These are phyloP conservation scores for Helichrysum umbraculigerum DNA, from an alignment of 129 eudicot genomes.

Conservation along the genomic window DNA sequence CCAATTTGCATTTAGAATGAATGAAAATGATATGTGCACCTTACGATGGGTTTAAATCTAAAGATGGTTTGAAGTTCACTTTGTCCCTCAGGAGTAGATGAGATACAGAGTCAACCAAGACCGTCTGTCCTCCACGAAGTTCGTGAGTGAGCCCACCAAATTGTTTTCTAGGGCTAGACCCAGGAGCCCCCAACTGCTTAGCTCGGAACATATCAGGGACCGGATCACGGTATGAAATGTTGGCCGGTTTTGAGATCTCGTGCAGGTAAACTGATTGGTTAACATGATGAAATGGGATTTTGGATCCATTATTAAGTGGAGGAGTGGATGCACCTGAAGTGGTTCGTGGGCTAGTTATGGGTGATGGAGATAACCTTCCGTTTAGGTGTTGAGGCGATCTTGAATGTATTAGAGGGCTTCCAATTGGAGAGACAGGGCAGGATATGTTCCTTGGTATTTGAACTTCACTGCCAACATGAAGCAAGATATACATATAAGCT, in stretches of 20 bases:
- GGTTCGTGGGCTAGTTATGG: slow-evolving; percentile 87
- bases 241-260: slow-evolving; percentile 59
- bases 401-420: slow-evolving; percentile 83
- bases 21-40: slow-evolving; percentile 24
- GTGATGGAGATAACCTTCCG: slow-evolving; percentile 86
- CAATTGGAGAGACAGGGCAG: slow-evolving; percentile 96
- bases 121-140: slow-evolving; percentile 50
- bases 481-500: not conserved
- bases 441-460: slow-evolving; percentile 79
- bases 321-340: slow-evolving; percentile 89
- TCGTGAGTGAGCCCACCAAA: slow-evolving; percentile 55
- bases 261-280: slow-evolving; percentile 65
- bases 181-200: slow-evolving; percentile 29
- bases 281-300: slow-evolving; percentile 58
- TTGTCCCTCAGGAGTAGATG: slow-evolving; percentile 68
- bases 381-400: slow-evolving; percentile 81
- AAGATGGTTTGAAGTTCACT: slow-evolving; percentile 50
- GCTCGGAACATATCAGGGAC: slow-evolving; percentile 69
- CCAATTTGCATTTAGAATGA: slow-evolving; percentile 18
- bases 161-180: slow-evolving; percentile 41
- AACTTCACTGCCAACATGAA: slow-evolving; percentile 62
- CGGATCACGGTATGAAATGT: slow-evolving; percentile 54
- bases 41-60: slow-evolving; percentile 50
- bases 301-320: slow-evolving; percentile 50
- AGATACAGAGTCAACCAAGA: slow-evolving; percentile 73